Evolutionary conservation across 371 early-diverging fungal species (phyloP).

Genomic region (Apophysomyces variabilis): DNA sequence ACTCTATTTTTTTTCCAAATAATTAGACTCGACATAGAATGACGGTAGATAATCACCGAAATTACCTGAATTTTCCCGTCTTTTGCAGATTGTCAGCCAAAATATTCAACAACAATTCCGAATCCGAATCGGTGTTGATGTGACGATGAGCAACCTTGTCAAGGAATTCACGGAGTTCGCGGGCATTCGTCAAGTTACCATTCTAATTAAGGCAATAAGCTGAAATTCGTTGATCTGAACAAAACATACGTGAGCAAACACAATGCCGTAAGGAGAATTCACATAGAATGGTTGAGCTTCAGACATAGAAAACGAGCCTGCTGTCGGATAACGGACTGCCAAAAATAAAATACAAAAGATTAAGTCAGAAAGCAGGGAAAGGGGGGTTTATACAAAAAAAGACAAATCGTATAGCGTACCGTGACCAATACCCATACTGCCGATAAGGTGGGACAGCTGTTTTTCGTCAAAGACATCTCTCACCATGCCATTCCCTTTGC

Average conservation of each 20-base stretch:
- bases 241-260: slow-evolving; percentile 87
- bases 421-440: slow-evolving; percentile 95
- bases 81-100: slow-evolving; percentile 91
- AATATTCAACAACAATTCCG: slow-evolving; percentile 95
- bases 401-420: slow-evolving; percentile 60
- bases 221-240: not conserved
- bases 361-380: not conserved
- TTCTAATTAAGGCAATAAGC: slow-evolving; percentile 60
- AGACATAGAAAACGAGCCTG: slow-evolving; percentile 90
- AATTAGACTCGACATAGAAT: not conserved
- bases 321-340: slow-evolving; percentile 96
- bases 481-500: slow-evolving; percentile 98
- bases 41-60: not conserved
- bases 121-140: slow-evolving; percentile 98
- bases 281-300: slow-evolving; percentile 99
- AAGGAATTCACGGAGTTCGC: slow-evolving; percentile 81
- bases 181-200: slow-evolving; percentile 95
- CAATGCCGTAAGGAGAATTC: slow-evolving; percentile 97
- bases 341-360: not conserved
- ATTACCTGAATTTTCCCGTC: slow-evolving; percentile 90
- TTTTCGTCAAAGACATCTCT: slow-evolving; percentile 90
- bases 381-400: not conserved
- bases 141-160: slow-evolving; percentile 96
- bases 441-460: slow-evolving; percentile 77
- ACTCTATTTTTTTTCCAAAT: slow-evolving; percentile 56